Conservation (phyloP, 129 eudicot genomes). For the Arctium lappa region DNA sequence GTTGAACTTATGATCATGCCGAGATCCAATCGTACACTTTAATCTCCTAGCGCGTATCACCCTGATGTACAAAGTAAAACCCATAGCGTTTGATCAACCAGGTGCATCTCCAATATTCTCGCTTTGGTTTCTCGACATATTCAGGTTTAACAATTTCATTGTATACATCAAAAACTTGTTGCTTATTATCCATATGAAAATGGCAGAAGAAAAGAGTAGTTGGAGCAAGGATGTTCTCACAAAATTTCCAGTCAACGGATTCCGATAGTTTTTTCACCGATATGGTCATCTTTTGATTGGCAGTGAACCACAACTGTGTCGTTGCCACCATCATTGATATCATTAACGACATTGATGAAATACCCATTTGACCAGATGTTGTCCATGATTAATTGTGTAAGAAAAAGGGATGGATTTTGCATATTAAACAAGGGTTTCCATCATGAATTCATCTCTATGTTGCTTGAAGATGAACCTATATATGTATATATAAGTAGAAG, state of each 20-base stretch:
- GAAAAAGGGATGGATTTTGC: background rate
- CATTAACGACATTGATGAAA: conserved; percentile 13
- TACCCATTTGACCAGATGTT: conserved; percentile 2
- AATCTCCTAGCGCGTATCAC: background rate
- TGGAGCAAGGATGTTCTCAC: conserved; percentile 15
- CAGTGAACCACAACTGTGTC: conserved; percentile 20
- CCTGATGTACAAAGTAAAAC: conserved; percentile 16
- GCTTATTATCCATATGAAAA: conserved; percentile 1
- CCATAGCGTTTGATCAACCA: conserved; percentile 28
- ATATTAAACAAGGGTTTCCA: background rate
- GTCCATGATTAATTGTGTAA: background rate
- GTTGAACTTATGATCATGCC: no score
- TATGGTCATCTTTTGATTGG: conserved; percentile 15
- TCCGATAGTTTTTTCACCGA: conserved; percentile 15
- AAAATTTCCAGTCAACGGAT: conserved; percentile 19
- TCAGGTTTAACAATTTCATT: background rate
- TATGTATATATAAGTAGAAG: no score
- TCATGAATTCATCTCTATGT: background rate
- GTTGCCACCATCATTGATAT: background rate
- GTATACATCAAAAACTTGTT: conserved; percentile 29
- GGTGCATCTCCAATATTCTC: conserved; percentile 26
- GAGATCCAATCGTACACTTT: conserved; percentile 20
- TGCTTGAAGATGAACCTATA: no score
- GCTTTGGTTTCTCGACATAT: conserved; percentile 1
- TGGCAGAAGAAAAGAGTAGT: conserved; percentile 29